Percentiles rank a stretch among this genome's conserved stretches.
phyloP scores from a whole-genome alignment of 768 basidiomycete genomes.

The Mycena albidolilacea region DNA sequence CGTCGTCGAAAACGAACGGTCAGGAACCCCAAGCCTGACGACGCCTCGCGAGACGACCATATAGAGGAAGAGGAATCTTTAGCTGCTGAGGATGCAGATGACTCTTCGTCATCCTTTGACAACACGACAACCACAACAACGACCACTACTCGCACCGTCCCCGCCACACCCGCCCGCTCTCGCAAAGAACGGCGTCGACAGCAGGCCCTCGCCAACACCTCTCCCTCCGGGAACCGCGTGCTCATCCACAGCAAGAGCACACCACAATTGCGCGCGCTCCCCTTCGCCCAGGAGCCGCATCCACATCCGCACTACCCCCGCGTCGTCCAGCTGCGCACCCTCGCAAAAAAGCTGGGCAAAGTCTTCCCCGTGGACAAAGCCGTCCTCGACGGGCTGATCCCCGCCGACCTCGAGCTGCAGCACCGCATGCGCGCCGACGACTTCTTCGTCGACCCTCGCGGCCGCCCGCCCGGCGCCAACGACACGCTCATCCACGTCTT shows the following conservation, averaged over 20 bases:
- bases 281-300: constrained; percentile 11
- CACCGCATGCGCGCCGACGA: constrained; percentile 36
- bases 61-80: constrained; percentile 34
- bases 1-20: constrained; percentile 55
- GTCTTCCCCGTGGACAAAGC: constrained; percentile 43
- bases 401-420: constrained; percentile 31
- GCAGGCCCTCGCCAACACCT: constrained; percentile 32
- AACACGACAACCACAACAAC: constrained; percentile 40
- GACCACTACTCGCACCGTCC: constrained; percentile 38
- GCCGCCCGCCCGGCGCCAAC: constrained; percentile 38
- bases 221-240: constrained; percentile 25
- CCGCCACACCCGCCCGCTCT: constrained; percentile 36
- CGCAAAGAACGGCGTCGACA: constrained; percentile 38
- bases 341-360: constrained; percentile 42
- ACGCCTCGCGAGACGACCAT: constrained; percentile 28
- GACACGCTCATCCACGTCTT: constrained; percentile 56
- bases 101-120: constrained; percentile 46
- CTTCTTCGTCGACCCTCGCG: constrained; percentile 45
- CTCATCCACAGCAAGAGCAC: constrained; percentile 40
- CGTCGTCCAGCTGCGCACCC: constrained; percentile 38
- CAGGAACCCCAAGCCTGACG: constrained; percentile 36
- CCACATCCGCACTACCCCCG: constrained; percentile 41
- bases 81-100: constrained; percentile 43
- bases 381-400: constrained; percentile 35
- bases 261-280: constrained; percentile 41